Evolutionary conservation across 139 green algal species (phyloP), one percentile per base, ranked within the genome.

Genomic region (Chlamydomonas schloesseri): DNA sequence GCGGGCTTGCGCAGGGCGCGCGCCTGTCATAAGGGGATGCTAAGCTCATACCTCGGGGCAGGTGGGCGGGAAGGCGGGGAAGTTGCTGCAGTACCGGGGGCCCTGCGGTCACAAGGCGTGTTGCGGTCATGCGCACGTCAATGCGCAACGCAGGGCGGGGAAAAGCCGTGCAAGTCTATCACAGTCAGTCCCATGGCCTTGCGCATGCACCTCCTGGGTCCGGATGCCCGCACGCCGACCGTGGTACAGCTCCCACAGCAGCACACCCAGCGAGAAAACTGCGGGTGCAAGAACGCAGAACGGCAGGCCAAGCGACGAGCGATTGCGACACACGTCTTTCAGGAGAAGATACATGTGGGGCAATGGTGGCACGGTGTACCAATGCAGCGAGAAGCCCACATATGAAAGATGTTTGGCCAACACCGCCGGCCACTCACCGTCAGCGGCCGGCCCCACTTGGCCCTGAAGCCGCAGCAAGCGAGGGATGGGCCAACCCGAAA

Each of bases 201-300:
- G 42, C 6, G 42, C 42, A 50, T 8, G 42, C 42, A 50, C 42
- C 42, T 50, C 42, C 42, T 50, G 42, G 8, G 77, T 84, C 28
- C 64, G 62, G 42, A 65, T 67, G 15, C 77, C 77, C 34, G 77
- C 77, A 17, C 18, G 77, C 33, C 77, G 77, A 28, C 77, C 77
- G 72, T 88, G 83, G 73, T 83, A 88, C 26, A 88, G 73, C 83
- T 88, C 83, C 83, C 83, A 88, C 60, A 88, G 73, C 47, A 88
- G 78, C 3, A 88, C 83, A 26, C 83, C 83, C 31, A 82, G 70
- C 10, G 83, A 71, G 60, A 88, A 88, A 1, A 83, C 73, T 83
- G 83, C 42, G 42, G 42, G 42, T 8, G 42, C 42, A 8, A 50
- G 42, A 5, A 50, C 42, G 42, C 42, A 50, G 42, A n/a, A n/a